phyloP scores from a whole-genome alignment of 768 basidiomycete genomes.

The Podaxis carcinomalis region DNA sequence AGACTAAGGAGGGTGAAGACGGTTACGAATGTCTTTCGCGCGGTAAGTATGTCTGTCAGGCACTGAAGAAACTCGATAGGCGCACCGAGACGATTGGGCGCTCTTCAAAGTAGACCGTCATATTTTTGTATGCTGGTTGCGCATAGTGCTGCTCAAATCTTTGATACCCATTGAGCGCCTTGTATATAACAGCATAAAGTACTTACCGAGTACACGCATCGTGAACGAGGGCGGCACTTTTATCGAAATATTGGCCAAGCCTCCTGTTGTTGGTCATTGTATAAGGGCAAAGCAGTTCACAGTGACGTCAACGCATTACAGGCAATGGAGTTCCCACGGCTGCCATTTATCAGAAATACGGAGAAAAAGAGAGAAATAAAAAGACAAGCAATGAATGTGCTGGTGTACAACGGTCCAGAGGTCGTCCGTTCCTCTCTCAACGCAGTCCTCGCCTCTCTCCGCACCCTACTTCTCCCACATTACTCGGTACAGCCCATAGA shows the following conservation, averaged over 20 bases:
- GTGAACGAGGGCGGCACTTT: slow-evolving; percentile 1
- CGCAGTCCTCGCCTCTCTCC: slow-evolving; percentile 11
- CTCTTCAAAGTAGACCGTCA: slow-evolving; percentile 2
- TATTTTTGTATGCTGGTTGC: slow-evolving; percentile 7
- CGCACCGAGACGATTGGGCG: slow-evolving; percentile 7
- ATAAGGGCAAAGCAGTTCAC: neutral
- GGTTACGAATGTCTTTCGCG: slow-evolving; percentile 5
- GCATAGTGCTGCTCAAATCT: slow-evolving; percentile 8
- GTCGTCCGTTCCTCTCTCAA: slow-evolving; percentile 13
- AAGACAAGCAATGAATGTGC: slow-evolving; percentile 12
- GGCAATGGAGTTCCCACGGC: neutral
- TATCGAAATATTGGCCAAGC: neutral
- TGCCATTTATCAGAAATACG: neutral
- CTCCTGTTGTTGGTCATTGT: neutral
- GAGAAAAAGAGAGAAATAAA: neutral
- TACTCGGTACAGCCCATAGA: slow-evolving; percentile 14
- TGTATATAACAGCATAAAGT: neutral
- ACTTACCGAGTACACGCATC: slow-evolving; percentile 1
- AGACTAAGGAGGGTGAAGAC: slow-evolving; percentile 8
- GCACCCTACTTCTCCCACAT: slow-evolving; percentile 9
- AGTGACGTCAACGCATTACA: neutral
- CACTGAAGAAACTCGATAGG: neutral
- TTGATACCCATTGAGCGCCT: neutral
- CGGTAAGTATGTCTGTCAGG: neutral
- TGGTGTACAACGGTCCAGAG: slow-evolving; percentile 17